Conservation (phyloP, 2,329 filamentous ascomycete genomes). For the Hypomyces perniciosus region DNA sequence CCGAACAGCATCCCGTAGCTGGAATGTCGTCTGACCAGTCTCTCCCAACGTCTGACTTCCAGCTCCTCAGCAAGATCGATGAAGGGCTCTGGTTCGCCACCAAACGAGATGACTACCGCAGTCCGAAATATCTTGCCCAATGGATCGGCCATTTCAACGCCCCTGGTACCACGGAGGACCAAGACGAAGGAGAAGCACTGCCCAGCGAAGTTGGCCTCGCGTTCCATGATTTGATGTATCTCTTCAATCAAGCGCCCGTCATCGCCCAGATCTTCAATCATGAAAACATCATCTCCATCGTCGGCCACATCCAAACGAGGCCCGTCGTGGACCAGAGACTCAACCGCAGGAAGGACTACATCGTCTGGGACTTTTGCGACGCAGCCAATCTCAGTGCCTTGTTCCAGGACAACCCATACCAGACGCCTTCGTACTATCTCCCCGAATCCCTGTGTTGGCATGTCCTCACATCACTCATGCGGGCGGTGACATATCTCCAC, state of each 20-base stretch:
- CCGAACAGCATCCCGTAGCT: slow-evolving; percentile 8
- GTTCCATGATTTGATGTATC: slow-evolving; percentile 23
- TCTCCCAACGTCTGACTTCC: slow-evolving; percentile 15
- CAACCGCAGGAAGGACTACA: slow-evolving; percentile 24
- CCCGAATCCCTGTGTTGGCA: slow-evolving; percentile 53
- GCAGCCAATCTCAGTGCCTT: slow-evolving; percentile 42
- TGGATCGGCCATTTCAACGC: slow-evolving; percentile 15
- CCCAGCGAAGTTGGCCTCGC: slow-evolving; percentile 14
- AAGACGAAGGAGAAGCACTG: slow-evolving; percentile 12
- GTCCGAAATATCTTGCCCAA: slow-evolving; percentile 29
- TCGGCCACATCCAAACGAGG: slow-evolving; percentile 29
- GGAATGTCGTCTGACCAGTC: background rate
- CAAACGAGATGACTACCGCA: slow-evolving; percentile 22
- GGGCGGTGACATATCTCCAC: slow-evolving; percentile 48
- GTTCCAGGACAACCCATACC: slow-evolving; percentile 24
- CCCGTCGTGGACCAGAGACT: slow-evolving; percentile 13
- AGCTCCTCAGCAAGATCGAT: slow-evolving; percentile 24
- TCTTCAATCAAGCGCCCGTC: slow-evolving; percentile 23
- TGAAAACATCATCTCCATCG: slow-evolving; percentile 42
- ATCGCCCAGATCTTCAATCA: slow-evolving; percentile 39
- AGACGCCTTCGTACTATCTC: slow-evolving; percentile 28
- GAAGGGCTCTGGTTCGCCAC: slow-evolving; percentile 28
- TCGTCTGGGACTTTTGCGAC: slow-evolving; percentile 49
- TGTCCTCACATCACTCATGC: slow-evolving; percentile 41
- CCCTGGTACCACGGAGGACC: background rate